Base-by-base conservation (phyloP, 768 basidiomycete genomes). In the Obba rivulosa region DNA sequence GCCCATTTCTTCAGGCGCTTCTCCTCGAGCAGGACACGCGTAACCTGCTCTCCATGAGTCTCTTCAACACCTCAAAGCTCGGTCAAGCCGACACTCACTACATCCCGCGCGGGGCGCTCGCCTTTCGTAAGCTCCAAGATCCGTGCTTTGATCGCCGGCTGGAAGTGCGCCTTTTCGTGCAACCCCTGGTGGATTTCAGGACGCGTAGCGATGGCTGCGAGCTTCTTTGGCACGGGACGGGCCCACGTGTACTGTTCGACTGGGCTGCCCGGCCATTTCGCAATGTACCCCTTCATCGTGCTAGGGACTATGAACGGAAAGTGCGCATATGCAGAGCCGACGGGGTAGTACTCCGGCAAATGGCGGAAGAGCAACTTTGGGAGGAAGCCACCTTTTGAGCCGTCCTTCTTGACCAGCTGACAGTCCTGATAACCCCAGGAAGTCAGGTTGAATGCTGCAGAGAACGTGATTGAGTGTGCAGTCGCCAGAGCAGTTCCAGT, bases 371-470 rank as follows among this genome's bases (percentile, higher is more conserved):
- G 74, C 22, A 92, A 68, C 57, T 80, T 85, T 13, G 78, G 79
- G 51, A 92, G 73, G 66, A 87, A 75, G 16, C 87, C 88, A 14
- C 88, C 89, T 50, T 75, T 83, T 0, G 87, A 85, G 22, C 87
- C 85, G 53, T 90, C 83, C 34, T 74, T 58, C 24, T 67, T 58
- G 65, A 87, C 75, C 37, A 74, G 73, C 66, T 81, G 78, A 59
- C 81, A 83, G 61, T 89, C 83, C 48, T 80, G 70, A 61, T 78
- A 89, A 21, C 87, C 89, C 88, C 89, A 92, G 1, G 80, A 66
- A 2, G 90, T 91, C 9, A 87, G 66, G 62, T 88, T 90, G 57
- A 69, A 74, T 8, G 87, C 85, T 87, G 57, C 34, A 11, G n/a
- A n/a, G n/a, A 11, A 34, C 18, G 24, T 25, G 23, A 43, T 4